A percentile compares a stretch with the other conserved stretches of the same genome.
These are phyloP conservation scores for Yamadazyma ubonensis DNA, from an alignment of 805 yeast species.

Conservation along the genomic window DNA sequence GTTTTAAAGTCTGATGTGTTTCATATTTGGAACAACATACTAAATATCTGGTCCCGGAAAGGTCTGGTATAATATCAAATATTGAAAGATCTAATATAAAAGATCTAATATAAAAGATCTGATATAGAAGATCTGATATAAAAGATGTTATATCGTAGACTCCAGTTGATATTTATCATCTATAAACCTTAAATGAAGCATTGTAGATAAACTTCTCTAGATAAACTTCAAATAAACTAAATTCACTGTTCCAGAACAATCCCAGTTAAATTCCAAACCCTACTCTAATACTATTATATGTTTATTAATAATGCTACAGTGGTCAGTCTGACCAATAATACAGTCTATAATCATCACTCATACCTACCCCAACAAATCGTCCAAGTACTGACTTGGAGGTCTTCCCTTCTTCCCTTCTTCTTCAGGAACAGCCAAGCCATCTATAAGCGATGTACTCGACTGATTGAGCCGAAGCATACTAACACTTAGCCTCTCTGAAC, in stretches of 20 bases:
- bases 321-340: neutral
- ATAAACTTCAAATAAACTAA: too few relatives aligned
- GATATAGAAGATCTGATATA: too few relatives aligned
- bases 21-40: too few relatives aligned
- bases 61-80: neutral
- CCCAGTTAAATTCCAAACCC: too few relatives aligned
- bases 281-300: neutral
- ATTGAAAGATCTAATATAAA: too few relatives aligned
- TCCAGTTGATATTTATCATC: too few relatives aligned
- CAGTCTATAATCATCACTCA: constrained; percentile 1
- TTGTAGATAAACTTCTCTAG: too few relatives aligned
- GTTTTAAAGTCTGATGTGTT: too few relatives aligned
- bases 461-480: constrained; percentile 8
- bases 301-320: neutral
- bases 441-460: constrained; percentile 5
- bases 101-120: too few relatives aligned
- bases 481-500: constrained; percentile 3
- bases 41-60: neutral
- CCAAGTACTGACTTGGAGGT: constrained; percentile 48
- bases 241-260: too few relatives aligned
- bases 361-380: constrained; percentile 39
- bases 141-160: too few relatives aligned
- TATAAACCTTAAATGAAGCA: too few relatives aligned
- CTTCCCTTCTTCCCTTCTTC: neutral
- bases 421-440: constrained; percentile 1